Conservation (phyloP, 192 early-diverging fungal species). For the Coemansia furcata region DNA sequence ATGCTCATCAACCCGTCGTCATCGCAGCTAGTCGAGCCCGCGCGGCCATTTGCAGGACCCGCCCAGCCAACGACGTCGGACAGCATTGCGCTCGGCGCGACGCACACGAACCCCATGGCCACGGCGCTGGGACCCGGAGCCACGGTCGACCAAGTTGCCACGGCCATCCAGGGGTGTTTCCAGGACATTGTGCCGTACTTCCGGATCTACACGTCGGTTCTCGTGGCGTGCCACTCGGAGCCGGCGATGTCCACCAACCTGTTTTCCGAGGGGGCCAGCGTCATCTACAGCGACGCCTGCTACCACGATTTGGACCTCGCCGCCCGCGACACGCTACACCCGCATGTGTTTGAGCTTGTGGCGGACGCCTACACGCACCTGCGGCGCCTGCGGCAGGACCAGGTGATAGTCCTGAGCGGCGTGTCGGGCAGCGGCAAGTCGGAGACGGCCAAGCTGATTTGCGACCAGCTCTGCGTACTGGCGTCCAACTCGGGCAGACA, state of each 20-base stretch:
- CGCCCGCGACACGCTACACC: constrained; percentile 49
- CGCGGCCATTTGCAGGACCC: neutral
- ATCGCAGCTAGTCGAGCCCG: neutral
- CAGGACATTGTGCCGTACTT: constrained; percentile 28
- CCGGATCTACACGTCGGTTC: constrained; percentile 44
- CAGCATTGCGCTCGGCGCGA: neutral
- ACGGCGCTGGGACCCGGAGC: constrained; percentile 3
- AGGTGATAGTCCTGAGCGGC: constrained; percentile 81
- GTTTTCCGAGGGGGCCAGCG: constrained; percentile 34
- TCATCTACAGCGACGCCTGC: constrained; percentile 47
- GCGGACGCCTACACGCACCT: constrained; percentile 85
- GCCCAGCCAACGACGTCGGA: neutral
- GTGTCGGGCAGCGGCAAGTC: constrained; percentile 88
- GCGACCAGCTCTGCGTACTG: constrained; percentile 66
- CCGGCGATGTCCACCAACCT: constrained; percentile 18
- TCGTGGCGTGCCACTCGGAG: constrained; percentile 44
- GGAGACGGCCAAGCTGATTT: constrained; percentile 61
- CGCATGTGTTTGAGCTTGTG: constrained; percentile 82
- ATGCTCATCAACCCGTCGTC: neutral
- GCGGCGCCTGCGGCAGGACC: constrained; percentile 78
- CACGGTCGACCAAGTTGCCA: constrained; percentile 28
- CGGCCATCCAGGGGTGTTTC: constrained; percentile 26
- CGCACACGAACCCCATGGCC: neutral
- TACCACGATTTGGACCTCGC: constrained; percentile 42
- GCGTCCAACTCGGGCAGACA: constrained; percentile 64